A percentile compares a stretch with the other conserved stretches of the same genome.
Evolutionary conservation across 768 basidiomycete genomes (phyloP).

Genomic region (Tephrocybe sp.): DNA sequence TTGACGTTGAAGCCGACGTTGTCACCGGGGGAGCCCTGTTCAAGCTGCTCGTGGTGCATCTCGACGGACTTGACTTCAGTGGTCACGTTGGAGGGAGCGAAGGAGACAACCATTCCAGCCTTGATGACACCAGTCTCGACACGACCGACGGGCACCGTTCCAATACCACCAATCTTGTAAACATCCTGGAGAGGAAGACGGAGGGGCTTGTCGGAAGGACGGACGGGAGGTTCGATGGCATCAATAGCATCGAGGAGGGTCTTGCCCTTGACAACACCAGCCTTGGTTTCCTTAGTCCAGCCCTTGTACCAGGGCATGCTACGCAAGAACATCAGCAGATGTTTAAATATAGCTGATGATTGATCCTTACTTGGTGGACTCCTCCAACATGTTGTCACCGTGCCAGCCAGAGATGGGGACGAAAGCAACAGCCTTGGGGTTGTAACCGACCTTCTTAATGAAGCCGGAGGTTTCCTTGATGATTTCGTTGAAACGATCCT

Average conservation of each 20-base stretch:
- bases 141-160: constrained; percentile 99
- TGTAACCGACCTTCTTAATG: constrained; percentile 99
- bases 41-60: constrained; percentile 99
- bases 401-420: constrained; percentile 99
- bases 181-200: constrained; percentile 99
- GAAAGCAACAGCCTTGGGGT: constrained; percentile 97
- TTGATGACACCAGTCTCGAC: constrained; percentile 99
- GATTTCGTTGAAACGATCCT: constrained; percentile 99
- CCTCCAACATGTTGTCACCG: constrained; percentile 99
- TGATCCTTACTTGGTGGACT: constrained; percentile 78
- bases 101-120: constrained; percentile 98
- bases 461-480: constrained; percentile 96
- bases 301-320: constrained; percentile 99
- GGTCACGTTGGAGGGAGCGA: constrained; percentile 96
- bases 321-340: constrained; percentile 14
- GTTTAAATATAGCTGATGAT: constrained; percentile 7
- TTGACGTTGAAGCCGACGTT: constrained; percentile 99
- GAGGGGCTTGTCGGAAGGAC: constrained; percentile 99
- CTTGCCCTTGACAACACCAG: constrained; percentile 93
- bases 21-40: constrained; percentile 93
- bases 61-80: constrained; percentile 99
- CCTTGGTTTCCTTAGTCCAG: constrained; percentile 96
- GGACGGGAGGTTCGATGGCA: constrained; percentile 95
- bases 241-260: constrained; percentile 99
- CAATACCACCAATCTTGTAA: constrained; percentile 99